Conservation (phyloP, 2,329 filamentous ascomycete species). For the Eutypella sp. region DNA sequence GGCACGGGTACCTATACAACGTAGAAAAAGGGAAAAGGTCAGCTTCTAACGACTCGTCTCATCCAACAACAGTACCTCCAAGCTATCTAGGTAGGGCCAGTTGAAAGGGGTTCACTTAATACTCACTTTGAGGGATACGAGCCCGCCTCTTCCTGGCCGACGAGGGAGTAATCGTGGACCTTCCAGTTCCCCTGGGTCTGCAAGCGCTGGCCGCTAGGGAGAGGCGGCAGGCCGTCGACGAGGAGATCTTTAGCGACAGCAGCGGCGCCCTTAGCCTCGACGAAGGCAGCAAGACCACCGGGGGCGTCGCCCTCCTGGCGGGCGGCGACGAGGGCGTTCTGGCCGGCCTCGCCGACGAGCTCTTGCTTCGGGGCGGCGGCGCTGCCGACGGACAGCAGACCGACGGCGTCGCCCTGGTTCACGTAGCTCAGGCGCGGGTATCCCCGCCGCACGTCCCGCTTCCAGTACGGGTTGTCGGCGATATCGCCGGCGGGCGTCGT, state of each 20-base stretch:
- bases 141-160: constrained; percentile 60
- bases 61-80: no score
- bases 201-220: constrained; percentile 65
- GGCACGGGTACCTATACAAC: constrained; percentile 54
- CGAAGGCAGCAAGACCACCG: constrained; percentile 65
- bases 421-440: constrained; percentile 80
- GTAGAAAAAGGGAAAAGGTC: constrained; percentile 10
- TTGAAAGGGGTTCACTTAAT: neutral
- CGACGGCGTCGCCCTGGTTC: constrained; percentile 78
- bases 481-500: constrained; percentile 81
- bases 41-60: no score
- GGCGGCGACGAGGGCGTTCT: constrained; percentile 65
- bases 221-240: constrained; percentile 76
- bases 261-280: constrained; percentile 55
- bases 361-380: constrained; percentile 76
- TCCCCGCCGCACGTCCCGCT: constrained; percentile 77
- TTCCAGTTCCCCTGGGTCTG: constrained; percentile 48
- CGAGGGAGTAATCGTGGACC: constrained; percentile 63
- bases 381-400: constrained; percentile 79
- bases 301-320: constrained; percentile 71
- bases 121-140: constrained; percentile 68
- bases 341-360: constrained; percentile 67
- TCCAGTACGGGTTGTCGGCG: constrained; percentile 93
- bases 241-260: constrained; percentile 55
- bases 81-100: neutral